phyloP scores from a whole-genome alignment of 192 early-diverging fungal species.

The Glomus cerebriforme region DNA sequence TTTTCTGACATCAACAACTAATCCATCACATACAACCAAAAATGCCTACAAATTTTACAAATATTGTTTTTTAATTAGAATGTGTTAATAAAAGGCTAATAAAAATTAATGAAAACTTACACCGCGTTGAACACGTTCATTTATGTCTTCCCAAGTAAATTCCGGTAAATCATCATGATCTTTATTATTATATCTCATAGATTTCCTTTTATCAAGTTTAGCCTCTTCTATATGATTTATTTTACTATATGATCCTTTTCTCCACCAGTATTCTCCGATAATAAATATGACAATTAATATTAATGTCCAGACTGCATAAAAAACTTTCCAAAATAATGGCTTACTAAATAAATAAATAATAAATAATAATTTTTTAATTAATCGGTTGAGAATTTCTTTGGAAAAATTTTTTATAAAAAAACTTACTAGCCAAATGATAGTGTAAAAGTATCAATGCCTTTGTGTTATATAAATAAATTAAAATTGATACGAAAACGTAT shows the following conservation, averaged over 20 bases:
- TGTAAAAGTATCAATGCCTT: conserved; percentile 7
- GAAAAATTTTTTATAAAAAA: background rate
- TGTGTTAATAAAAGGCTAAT: background rate
- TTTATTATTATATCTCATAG: background rate
- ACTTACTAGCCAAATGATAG: background rate
- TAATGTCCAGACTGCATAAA: background rate
- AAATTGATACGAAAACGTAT: background rate
- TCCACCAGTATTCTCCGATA: background rate
- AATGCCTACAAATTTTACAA: conserved; percentile 18
- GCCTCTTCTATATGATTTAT: background rate
- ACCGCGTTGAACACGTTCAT: conserved; percentile 24
- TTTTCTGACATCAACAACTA: conserved; percentile 17
- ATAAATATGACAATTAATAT: background rate
- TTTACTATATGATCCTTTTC: background rate
- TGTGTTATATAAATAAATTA: background rate
- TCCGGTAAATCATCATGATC: background rate
- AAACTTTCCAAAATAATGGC: background rate
- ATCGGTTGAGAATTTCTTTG: background rate
- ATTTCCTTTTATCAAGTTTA: background rate
- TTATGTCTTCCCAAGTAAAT: conserved; percentile 17
- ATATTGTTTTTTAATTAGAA: too few relatives aligned
- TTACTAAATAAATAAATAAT: conserved; percentile 13
- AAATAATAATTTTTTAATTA: background rate
- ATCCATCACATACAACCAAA: conserved; percentile 26
- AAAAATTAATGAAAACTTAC: background rate